phyloP scores from a whole-genome alignment of 164 flowering plant species.

The Piper betle region DNA sequence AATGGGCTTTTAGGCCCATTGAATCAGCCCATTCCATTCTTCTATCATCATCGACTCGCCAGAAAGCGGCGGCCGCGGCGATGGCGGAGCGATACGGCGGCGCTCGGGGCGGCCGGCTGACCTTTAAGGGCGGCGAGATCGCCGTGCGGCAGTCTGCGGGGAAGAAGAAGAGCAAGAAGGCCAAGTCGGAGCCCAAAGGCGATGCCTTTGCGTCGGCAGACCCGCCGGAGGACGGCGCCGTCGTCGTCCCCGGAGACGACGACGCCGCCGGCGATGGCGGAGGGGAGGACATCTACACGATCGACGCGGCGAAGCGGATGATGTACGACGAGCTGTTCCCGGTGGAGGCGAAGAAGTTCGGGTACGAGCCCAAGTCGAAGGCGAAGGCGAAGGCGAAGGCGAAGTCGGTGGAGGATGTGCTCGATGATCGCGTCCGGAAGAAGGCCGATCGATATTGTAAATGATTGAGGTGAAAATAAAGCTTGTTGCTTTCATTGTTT shows the following conservation, averaged over 20 bases:
- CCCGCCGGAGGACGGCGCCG: too few species aligned
- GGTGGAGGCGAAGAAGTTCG: constrained; percentile 74
- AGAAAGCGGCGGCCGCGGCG: too few species aligned
- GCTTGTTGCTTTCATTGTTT: too few species aligned
- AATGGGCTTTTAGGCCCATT: too few species aligned
- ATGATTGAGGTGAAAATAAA: constrained; percentile 18
- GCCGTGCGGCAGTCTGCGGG: constrained; percentile 45
- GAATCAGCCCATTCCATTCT: too few species aligned
- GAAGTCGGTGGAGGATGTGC: constrained; percentile 72
- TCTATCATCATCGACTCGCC: too few species aligned
- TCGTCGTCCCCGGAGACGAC: not conserved
- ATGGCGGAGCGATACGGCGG: constrained; percentile 68
- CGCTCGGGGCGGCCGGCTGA: constrained; percentile 52
- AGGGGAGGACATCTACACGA: constrained; percentile 33
- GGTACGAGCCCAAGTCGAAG: constrained; percentile 44
- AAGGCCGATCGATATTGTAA: constrained; percentile 97
- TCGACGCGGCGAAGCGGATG: constrained; percentile 78
- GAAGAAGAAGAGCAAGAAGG: constrained; percentile 43
- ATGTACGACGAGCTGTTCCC: constrained; percentile 80
- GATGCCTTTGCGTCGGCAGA: not conserved
- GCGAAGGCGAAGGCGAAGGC: too few species aligned
- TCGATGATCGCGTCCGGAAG: constrained; percentile 92
- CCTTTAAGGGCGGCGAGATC: constrained; percentile 67
- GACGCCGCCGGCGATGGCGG: constrained; percentile 1
- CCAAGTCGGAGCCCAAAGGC: constrained; percentile 1